Evolutionary conservation across 768 basidiomycete species (phyloP), one percentile per base, ranked within the genome.

Genomic region (Trametes maxima): DNA sequence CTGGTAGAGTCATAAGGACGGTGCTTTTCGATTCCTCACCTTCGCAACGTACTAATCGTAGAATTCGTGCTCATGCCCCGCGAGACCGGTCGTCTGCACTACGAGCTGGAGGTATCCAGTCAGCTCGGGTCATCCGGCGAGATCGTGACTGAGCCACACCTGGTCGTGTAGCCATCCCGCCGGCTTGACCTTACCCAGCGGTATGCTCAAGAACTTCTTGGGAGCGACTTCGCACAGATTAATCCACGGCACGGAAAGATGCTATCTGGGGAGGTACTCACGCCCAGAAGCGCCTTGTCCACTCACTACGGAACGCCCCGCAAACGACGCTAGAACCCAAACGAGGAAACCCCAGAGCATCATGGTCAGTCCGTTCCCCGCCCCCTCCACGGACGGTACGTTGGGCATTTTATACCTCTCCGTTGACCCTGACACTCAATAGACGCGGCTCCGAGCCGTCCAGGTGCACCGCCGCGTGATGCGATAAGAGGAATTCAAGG

Each of bases 21-120:
- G 36, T 7, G 39, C 2, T 10, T 25, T 28, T 6, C 2, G 22
- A 33, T 14, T 36, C 6, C 16, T 14, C 4, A 35, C 25, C 17
- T 17, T 8, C 12, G 24, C 11, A 13, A 60, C 12, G 45, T 44
- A 76, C 75, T 73, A 74, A 58, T 74, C 68, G 43, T 76, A 76
- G 65, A 76, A 76, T 21, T 76, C 73, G 50, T 73, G 74, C 50
- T 74, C 70, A 61, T 76, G 73, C 1, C 75, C 75, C 14, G 75
- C 75, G 2, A 76, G 62, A 12, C 75, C 75, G 61, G 72, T 72
- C 1, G 68, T 72, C 48, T 76, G 75, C 3, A 76, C 72, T 12
- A 70, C 62, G 33, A 76, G 59, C 74, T 75, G 22, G 14, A 12
- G 13, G 45, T 21, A 2, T 46, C 22, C 14, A 11, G 36, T 53